Percentiles rank a stretch among this genome's conserved stretches.
Evolutionary conservation across 2,329 filamentous ascomycete genomes (phyloP).

Genomic region (Ophiocordyceps unilateralis): DNA sequence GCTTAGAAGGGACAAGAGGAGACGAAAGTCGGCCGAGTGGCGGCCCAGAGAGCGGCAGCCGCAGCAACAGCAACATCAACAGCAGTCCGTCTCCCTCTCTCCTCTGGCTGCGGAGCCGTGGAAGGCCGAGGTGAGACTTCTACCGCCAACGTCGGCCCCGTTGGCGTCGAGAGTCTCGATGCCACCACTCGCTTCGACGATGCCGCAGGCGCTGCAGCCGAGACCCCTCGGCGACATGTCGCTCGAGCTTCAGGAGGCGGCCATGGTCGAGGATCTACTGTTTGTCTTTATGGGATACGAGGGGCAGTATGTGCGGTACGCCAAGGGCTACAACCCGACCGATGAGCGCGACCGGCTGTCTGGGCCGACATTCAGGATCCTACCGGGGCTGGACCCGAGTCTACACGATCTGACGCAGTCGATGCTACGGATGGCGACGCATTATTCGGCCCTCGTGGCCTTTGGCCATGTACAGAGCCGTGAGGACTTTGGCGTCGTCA

Average conservation of each 20-base stretch:
- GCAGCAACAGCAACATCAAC: conserved; percentile 23
- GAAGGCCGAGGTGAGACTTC: conserved; percentile 63
- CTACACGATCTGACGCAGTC: conserved; percentile 71
- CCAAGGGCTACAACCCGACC: conserved; percentile 62
- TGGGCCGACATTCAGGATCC: conserved; percentile 65
- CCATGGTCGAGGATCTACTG: conserved; percentile 74
- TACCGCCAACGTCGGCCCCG: conserved; percentile 51
- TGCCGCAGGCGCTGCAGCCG: conserved; percentile 51
- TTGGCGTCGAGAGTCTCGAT: conserved; percentile 47
- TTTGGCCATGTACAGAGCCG: conserved; percentile 91
- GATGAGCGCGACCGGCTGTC: conserved; percentile 76
- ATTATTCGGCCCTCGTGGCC: conserved; percentile 78
- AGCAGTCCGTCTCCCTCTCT: no score
- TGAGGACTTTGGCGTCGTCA: conserved; percentile 85
- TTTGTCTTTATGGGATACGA: conserved; percentile 98
- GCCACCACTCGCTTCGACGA: conserved; percentile 59
- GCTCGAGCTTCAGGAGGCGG: conserved; percentile 68
- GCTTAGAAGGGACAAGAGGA: conserved; percentile 18
- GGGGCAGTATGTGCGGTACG: conserved; percentile 89
- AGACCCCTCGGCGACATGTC: conserved; percentile 57
- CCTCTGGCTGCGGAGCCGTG: conserved; percentile 40
- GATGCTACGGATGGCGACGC: conserved; percentile 87
- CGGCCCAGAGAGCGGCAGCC: conserved; percentile 25
- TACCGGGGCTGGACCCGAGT: conserved; percentile 77
- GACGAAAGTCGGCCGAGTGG: conserved; percentile 25